A percentile compares a stretch with the other conserved stretches of the same genome.
Evolutionary conservation across 345 rosid genomes (phyloP).

Genomic region (Citrus maxima): DNA sequence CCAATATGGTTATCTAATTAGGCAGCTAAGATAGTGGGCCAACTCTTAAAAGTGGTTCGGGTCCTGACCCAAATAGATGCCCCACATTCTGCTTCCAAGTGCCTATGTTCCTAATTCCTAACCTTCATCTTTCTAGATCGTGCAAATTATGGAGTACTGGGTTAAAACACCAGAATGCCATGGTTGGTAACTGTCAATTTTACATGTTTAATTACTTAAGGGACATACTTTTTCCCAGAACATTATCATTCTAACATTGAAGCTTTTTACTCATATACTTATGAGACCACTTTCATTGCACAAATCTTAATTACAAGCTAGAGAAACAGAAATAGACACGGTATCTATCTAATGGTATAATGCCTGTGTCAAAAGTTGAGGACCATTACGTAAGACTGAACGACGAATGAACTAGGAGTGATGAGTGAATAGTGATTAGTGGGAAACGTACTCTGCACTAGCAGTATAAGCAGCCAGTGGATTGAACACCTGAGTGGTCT

Average conservation of each 20-base stretch:
- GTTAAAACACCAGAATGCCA: neutral
- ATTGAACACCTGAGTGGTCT: slow-evolving; percentile 9
- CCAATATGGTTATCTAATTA: slow-evolving; percentile 19
- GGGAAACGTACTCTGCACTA: slow-evolving; percentile 9
- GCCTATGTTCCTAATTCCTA: neutral
- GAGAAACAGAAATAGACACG: neutral
- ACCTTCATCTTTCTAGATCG: neutral
- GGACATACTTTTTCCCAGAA: neutral
- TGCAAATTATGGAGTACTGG: slow-evolving; percentile 12
- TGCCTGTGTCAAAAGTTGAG: neutral
- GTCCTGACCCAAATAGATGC: slow-evolving; percentile 7
- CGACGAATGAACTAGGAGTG: neutral
- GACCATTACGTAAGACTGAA: neutral
- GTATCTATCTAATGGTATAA: neutral
- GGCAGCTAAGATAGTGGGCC: slow-evolving; percentile 12
- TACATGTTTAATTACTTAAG: slow-evolving; percentile 2
- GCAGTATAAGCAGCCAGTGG: slow-evolving; percentile 16
- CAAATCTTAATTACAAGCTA: neutral
- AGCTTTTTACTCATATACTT: neutral
- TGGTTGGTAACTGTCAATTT: slow-evolving; percentile 17
- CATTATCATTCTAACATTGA: neutral
- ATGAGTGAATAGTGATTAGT: neutral
- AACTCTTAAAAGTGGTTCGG: neutral
- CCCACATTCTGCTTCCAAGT: slow-evolving; percentile 4
- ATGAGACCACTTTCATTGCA: neutral